Evolutionary conservation across 192 early-diverging fungal species (phyloP), one percentile per base, ranked within the genome.

Genomic region (Gamsiella multidivaricata): DNA sequence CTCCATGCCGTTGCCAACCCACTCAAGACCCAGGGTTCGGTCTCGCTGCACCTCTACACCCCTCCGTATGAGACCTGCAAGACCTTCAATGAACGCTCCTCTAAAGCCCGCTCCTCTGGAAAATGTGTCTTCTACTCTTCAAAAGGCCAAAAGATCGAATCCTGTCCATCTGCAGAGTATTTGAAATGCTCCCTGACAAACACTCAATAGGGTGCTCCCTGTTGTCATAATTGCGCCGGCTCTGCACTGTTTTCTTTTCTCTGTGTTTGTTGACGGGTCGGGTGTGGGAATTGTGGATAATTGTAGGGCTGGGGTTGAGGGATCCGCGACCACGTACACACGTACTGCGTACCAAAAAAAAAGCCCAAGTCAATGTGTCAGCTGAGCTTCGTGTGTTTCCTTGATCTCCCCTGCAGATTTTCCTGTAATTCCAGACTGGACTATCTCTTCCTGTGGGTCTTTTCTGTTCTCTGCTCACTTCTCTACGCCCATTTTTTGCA

Each of bases 31-130:
- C 41, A 54, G 1, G 85, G 86, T 55, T 90, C 95, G 5, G 90
- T 98, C 10, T 95, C 96, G 14, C 84, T 98, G 37, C 96, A 98
- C 69, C 85, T 98, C 23, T 98, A 98, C 75, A 92, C 93, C 3
- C 96, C 96, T 26, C 95, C 96, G 11, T 94, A 91, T 71, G 80
- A 93, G 25, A 84, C 85, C 51, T 96, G 95, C 84, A 92, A 91
- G 68, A 94, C 92, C 11, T 98, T 95, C 80, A 89, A 93, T 59
- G 92, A 94, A 69, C 63, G 69, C 7, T 96, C 94, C 0, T 93
- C 93, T 14, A 80, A 69, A 46, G 83, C 88, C 3, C 84, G 91
- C 17, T 81, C 81, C 43, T 86, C 85, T 57, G 89, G 89, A 12
- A 76, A 85, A 47, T 90, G 88, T 54, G 71, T 85, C 7, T 93